These are phyloP conservation scores for Aegilops bicornis DNA, from an alignment of 176 grass and related monocot genomes.

Conservation along the genomic window DNA sequence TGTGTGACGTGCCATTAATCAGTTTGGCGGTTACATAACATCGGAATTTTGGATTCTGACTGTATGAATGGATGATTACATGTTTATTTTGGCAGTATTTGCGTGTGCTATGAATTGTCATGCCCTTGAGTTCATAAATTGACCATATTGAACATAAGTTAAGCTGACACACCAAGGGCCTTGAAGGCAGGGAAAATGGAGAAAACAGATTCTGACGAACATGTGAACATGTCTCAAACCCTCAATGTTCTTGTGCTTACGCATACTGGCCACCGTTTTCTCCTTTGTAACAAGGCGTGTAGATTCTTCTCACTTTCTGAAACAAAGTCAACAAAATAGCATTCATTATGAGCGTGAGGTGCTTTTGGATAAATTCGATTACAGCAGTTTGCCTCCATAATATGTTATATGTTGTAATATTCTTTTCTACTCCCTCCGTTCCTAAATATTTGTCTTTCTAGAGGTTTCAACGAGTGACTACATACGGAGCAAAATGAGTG, in stretches of 20 bases:
- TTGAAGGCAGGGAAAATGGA: neutral
- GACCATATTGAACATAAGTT: neutral
- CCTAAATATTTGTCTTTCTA: too few relatives aligned
- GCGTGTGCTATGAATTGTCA: neutral
- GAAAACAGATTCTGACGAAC: neutral
- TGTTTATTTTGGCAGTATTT: constrained; percentile 23
- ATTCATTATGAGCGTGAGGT: neutral
- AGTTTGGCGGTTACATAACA: neutral
- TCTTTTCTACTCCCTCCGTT: neutral
- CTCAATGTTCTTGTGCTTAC: neutral
- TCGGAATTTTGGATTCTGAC: constrained; percentile 9
- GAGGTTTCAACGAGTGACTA: too few relatives aligned
- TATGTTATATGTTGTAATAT: neutral
- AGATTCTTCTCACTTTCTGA: constrained; percentile 2
- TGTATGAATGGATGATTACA: neutral
- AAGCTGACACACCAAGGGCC: neutral
- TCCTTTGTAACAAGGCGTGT: neutral
- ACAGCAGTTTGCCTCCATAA: neutral
- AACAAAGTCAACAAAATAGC: neutral
- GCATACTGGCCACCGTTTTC: neutral
- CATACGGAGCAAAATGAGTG: too few relatives aligned
- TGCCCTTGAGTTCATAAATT: neutral
- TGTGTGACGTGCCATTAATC: constrained; percentile 1
- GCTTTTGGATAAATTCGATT: neutral
- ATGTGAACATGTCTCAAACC: neutral